Base-by-base conservation (phyloP, 768 basidiomycete genomes). In the Tulasnella sp. region DNA sequence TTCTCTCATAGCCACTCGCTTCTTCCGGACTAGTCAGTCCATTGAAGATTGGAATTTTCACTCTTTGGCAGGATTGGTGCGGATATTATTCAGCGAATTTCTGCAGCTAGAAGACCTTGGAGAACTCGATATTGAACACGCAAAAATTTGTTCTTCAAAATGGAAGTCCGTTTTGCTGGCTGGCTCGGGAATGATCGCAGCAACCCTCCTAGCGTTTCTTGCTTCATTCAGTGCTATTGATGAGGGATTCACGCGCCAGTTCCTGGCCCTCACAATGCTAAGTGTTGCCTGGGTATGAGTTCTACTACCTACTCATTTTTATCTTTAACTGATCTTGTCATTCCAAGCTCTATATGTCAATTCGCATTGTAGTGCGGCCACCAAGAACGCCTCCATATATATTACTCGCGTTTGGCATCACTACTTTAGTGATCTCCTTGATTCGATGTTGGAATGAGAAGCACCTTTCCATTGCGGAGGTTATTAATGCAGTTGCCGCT, bases 61-160 rank as follows among this genome's bases (percentile, higher is more conserved):
- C 13, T 31, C 27, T 22, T 46, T 37, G 12, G 13, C 16, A 46
- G 28, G 13, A 46, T 34, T 37, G 13, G n/a, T 10, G 13, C 27
- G 13, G n/a, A 33, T 12, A 31, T 46, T 31, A 53, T 57, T 57
- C 28, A n/a, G 43, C 15, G 42, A 58, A 29, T 58, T 55, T 44
- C 34, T 58, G n/a, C 20, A 48, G 20, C 37, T 54, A 8, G 37
- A 55, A 29, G 57, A 58, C 20, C 41, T 58, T 33, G 37, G 35
- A 5, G 57, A 58, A 42, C 58, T 45, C 37, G 37, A 58, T 16
- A 25, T 48, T 6, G 5, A 12, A 0, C 20, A 35, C 24, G 37
- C 46, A 8, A 12, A 33, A n/a, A 32, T 34, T 19, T 45, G 45
- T 13, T 37, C 49, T 25, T 44, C 8, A 13, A 37, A 45, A 27